These are phyloP conservation scores for Nidula niveotomentosa DNA, from an alignment of 1,284 basidiomycete species.

Conservation along the genomic window DNA sequence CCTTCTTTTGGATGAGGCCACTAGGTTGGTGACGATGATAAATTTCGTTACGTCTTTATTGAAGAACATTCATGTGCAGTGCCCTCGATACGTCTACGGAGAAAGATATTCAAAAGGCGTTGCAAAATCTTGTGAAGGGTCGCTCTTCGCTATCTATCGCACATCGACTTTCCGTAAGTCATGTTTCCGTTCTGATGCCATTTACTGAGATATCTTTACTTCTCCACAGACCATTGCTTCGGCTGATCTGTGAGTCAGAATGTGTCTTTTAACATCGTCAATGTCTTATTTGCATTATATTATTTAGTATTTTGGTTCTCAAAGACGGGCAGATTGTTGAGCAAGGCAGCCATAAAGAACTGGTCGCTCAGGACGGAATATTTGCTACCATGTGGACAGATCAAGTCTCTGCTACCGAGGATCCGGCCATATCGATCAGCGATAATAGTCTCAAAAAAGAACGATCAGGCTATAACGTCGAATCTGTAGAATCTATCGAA, in stretches of 20 bases:
- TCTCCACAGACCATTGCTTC: slow-evolving; percentile 65
- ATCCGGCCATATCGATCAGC: slow-evolving; percentile 31
- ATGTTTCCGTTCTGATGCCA: background rate
- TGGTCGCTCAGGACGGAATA: slow-evolving; percentile 64
- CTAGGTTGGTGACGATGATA: slow-evolving; percentile 45
- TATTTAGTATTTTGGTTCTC: slow-evolving; percentile 76
- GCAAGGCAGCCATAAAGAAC: slow-evolving; percentile 73
- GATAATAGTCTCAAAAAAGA: slow-evolving; percentile 36
- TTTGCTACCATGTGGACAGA: slow-evolving; percentile 86
- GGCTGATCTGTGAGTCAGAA: slow-evolving; percentile 65
- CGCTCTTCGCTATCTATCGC: slow-evolving; percentile 80
- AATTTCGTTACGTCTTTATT: background rate
- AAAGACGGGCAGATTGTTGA: slow-evolving; percentile 83
- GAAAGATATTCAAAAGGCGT: slow-evolving; percentile 81
- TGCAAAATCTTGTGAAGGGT: slow-evolving; percentile 70
- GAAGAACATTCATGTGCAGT: slow-evolving; percentile 30
- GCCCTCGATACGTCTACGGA: slow-evolving; percentile 85
- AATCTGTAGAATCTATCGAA: slow-evolving; percentile 12
- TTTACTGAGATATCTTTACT: slow-evolving; percentile 9
- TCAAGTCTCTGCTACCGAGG: slow-evolving; percentile 64
- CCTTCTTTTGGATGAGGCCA: slow-evolving; percentile 82
- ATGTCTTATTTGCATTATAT: slow-evolving; percentile 4
- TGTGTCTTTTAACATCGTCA: no score
- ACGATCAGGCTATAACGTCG: slow-evolving; percentile 38
- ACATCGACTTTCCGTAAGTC: slow-evolving; percentile 73